These are phyloP conservation scores for Hypoxylon perforatum DNA, from an alignment of 495 filamentous ascomycete genomes.

Conservation along the genomic window DNA sequence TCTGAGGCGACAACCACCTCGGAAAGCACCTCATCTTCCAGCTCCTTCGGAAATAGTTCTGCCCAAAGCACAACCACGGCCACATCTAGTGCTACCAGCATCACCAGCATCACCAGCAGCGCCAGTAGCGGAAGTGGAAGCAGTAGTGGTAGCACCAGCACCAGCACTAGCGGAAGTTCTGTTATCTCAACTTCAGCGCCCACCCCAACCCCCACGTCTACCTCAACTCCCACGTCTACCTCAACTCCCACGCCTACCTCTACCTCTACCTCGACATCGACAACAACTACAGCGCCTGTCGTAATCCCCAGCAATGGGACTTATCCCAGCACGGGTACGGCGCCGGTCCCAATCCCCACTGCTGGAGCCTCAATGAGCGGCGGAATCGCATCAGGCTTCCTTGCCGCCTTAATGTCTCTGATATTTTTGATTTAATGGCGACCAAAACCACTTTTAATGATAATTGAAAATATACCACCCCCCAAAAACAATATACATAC, in stretches of 20 bases:
- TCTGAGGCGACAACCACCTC: not conserved
- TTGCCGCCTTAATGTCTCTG: slow-evolving; percentile 20
- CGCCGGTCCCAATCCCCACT: slow-evolving; percentile 24
- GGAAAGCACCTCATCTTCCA: slow-evolving; percentile 8
- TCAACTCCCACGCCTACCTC: slow-evolving; percentile 4
- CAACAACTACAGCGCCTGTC: slow-evolving; percentile 8
- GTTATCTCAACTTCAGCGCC: slow-evolving; percentile 13
- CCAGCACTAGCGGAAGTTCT: not conserved
- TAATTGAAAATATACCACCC: slow-evolving; percentile 14
- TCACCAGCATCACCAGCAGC: not conserved
- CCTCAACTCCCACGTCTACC: slow-evolving; percentile 7
- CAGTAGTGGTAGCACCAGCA: not conserved
- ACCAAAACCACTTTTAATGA: slow-evolving; percentile 20
- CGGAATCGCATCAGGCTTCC: slow-evolving; percentile 5
- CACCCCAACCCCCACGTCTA: slow-evolving; percentile 3
- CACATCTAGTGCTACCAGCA: not conserved
- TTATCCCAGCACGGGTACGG: slow-evolving; percentile 5
- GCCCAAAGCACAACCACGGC: slow-evolving; percentile 19
- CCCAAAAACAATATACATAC: slow-evolving; percentile 1
- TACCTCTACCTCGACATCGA: slow-evolving; percentile 1
- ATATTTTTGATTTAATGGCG: slow-evolving; percentile 28
- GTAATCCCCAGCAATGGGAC: slow-evolving; percentile 21
- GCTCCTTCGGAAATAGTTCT: slow-evolving; percentile 18
- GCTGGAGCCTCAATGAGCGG: slow-evolving; percentile 19
- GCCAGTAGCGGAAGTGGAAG: not conserved